Evolutionary conservation across 768 basidiomycete species (phyloP).

Genomic region (Guyanaporus albipodus): DNA sequence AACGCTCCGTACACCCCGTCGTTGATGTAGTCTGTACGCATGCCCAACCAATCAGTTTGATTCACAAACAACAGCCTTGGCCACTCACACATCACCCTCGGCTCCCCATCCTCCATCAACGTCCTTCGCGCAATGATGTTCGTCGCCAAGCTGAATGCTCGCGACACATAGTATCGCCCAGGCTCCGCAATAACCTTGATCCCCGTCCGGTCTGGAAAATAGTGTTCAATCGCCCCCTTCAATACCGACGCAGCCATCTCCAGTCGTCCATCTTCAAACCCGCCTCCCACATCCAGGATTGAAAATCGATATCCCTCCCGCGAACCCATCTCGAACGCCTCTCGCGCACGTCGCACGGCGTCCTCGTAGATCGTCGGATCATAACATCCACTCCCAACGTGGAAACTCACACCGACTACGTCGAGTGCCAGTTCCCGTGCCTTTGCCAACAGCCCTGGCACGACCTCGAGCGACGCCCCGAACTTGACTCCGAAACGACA

Average conservation of each 20-base stretch:
- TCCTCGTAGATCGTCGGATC: slow-evolving; percentile 88
- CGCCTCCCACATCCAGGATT: slow-evolving; percentile 92
- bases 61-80: too few species aligned
- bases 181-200: slow-evolving; percentile 93
- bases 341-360: slow-evolving; percentile 77
- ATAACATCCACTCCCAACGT: slow-evolving; percentile 96
- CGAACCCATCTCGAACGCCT: slow-evolving; percentile 83
- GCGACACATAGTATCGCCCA: slow-evolving; percentile 89
- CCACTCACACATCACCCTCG: slow-evolving; percentile 91
- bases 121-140: slow-evolving; percentile 90
- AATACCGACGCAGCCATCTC: slow-evolving; percentile 74
- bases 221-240: slow-evolving; percentile 61
- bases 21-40: slow-evolving; percentile 88
- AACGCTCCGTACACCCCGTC: slow-evolving; percentile 98
- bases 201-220: slow-evolving; percentile 71
- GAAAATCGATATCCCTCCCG: slow-evolving; percentile 78
- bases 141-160: slow-evolving; percentile 87
- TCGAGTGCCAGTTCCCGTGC: slow-evolving; percentile 77
- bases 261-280: slow-evolving; percentile 88
- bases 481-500: slow-evolving; percentile 95
- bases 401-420: slow-evolving; percentile 95
- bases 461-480: slow-evolving; percentile 81
- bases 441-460: slow-evolving; percentile 73
- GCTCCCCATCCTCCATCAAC: slow-evolving; percentile 39
- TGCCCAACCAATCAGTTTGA: too few species aligned